Conservation (phyloP, 2,329 filamentous ascomycete species). For the Fusarium camptoceras region DNA sequence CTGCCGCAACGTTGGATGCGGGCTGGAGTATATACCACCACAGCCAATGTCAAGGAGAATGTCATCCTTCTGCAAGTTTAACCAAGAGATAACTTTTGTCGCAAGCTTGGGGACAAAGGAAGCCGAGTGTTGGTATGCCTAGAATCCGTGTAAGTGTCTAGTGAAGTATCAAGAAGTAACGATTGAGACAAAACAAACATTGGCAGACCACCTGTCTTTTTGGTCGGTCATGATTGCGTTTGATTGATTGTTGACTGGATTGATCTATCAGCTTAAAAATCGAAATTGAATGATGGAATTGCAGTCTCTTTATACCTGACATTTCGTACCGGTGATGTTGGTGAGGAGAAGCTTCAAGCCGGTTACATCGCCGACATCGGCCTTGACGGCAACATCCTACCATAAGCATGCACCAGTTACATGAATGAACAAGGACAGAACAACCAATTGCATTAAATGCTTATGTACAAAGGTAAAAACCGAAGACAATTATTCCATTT, state of each 20-base stretch:
- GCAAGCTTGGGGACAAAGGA: constrained; percentile 73
- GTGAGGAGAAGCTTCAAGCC: constrained; percentile 33
- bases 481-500: background rate
- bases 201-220: constrained; percentile 47
- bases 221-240: constrained; percentile 37
- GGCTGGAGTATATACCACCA: constrained; percentile 60
- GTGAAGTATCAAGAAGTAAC: background rate
- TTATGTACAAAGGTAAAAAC: background rate
- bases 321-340: background rate
- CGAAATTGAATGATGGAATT: background rate
- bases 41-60: constrained; percentile 72
- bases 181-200: constrained; percentile 39
- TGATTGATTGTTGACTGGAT: background rate
- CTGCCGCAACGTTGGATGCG: background rate
- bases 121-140: constrained; percentile 71
- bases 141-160: constrained; percentile 33
- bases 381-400: constrained; percentile 22
- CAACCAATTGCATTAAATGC: background rate
- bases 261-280: background rate
- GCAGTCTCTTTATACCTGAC: constrained; percentile 30
- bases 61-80: constrained; percentile 69
- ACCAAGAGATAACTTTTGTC: constrained; percentile 67
- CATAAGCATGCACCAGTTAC: background rate
- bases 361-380: constrained; percentile 42
- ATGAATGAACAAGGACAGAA: background rate